These are phyloP conservation scores for Phytophthora tentaculata DNA, from an alignment of 352 stramenopile species.

Conservation along the genomic window DNA sequence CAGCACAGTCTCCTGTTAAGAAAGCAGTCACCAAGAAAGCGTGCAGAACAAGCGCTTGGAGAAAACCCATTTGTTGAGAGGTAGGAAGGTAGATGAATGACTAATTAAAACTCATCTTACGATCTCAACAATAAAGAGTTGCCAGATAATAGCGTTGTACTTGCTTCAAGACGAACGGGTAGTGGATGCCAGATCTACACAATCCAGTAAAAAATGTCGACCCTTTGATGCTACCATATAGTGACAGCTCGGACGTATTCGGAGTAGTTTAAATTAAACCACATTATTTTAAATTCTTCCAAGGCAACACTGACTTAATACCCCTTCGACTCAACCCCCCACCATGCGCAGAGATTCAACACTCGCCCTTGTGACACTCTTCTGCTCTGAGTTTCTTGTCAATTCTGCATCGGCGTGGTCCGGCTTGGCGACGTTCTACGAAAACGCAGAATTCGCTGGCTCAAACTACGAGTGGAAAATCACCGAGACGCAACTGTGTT, in stretches of 20 bases:
- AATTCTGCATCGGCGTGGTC: conserved; percentile 22
- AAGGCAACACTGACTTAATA: not conserved
- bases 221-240: not conserved
- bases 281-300: not conserved
- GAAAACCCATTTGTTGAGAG: not conserved
- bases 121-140: too few species aligned
- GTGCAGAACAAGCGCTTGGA: not conserved
- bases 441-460: conserved; percentile 15
- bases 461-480: conserved; percentile 21
- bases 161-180: too few species aligned
- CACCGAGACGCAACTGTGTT: conserved; percentile 21
- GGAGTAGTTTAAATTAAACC: not conserved
- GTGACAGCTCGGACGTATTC: not conserved
- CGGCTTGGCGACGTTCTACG: conserved; percentile 31
- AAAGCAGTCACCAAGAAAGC: not conserved
- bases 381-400: conserved; percentile 5
- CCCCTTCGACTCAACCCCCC: not conserved
- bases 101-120: not conserved
- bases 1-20: not conserved
- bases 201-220: not conserved
- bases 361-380: not conserved
- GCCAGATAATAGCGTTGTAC: too few species aligned
- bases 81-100: not conserved
- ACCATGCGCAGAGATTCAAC: not conserved
- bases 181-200: too few species aligned